Conservation (phyloP, 192 early-diverging fungal genomes). For the Coemansia asiatica region DNA sequence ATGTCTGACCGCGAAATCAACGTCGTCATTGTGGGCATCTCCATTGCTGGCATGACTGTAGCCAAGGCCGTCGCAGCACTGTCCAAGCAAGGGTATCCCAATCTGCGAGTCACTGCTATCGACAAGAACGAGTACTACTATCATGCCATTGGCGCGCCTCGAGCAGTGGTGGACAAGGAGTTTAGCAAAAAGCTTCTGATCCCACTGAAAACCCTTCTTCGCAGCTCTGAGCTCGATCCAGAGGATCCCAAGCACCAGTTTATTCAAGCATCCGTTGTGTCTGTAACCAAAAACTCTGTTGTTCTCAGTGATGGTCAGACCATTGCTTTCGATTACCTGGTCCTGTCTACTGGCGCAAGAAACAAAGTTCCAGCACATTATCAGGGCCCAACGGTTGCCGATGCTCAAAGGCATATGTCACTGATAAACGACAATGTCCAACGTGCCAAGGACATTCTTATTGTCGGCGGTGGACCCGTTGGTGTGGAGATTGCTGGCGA, state of each 20-base stretch:
- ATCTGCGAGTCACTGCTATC: conserved; percentile 54
- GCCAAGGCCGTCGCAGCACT: conserved; percentile 42
- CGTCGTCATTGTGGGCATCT: conserved; percentile 58
- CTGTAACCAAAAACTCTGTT: conserved; percentile 40
- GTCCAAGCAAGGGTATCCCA: conserved; percentile 32
- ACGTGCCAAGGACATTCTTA: conserved; percentile 53
- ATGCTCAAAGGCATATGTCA: conserved; percentile 33
- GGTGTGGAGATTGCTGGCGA: conserved; percentile 62
- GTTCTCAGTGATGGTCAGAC: conserved; percentile 53
- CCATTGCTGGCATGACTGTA: conserved; percentile 51
- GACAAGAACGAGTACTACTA: conserved; percentile 57
- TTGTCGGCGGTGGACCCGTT: conserved; percentile 72
- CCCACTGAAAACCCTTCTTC: conserved; percentile 49
- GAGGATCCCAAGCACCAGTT: conserved; percentile 36
- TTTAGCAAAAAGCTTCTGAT: conserved; percentile 54
- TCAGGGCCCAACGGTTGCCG: conserved; percentile 17
- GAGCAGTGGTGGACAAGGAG: conserved; percentile 53
- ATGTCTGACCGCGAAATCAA: conserved; percentile 42
- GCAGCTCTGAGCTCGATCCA: conserved; percentile 15
- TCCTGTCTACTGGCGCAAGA: conserved; percentile 63
- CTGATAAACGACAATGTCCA: conserved; percentile 49
- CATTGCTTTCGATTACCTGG: conserved; percentile 65
- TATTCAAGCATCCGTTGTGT: conserved; percentile 53
- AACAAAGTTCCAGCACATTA: conserved; percentile 58
- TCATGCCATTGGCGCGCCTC: conserved; percentile 57